These are phyloP conservation scores for Sarcodon aspratus DNA, from an alignment of 768 basidiomycete species.

Conservation along the genomic window DNA sequence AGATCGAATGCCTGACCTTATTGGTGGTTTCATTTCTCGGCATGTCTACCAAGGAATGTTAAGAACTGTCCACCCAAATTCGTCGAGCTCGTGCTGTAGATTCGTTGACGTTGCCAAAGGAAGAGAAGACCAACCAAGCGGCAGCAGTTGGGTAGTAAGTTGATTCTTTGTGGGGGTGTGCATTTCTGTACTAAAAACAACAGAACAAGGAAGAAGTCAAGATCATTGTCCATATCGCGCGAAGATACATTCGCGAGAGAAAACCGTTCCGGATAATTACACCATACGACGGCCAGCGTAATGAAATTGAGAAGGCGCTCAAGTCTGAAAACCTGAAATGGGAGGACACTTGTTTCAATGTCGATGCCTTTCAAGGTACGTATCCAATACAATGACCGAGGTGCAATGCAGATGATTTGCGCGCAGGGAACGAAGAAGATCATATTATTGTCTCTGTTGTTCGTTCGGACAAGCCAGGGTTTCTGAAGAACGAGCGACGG, in stretches of 20 bases:
- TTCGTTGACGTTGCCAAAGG: constrained; percentile 29
- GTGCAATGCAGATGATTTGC: background rate
- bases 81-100: constrained; percentile 11
- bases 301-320: constrained; percentile 13
- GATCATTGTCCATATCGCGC: constrained; percentile 12
- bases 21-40: constrained; percentile 22
- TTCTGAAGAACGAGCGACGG: constrained; percentile 15
- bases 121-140: constrained; percentile 10
- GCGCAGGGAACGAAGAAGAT: constrained; percentile 21
- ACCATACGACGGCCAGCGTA: constrained; percentile 23
- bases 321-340: constrained; percentile 12
- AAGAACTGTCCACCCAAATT: constrained; percentile 10
- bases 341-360: constrained; percentile 19
- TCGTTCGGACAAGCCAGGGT: constrained; percentile 18
- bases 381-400: background rate
- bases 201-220: constrained; percentile 19
- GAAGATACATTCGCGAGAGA: constrained; percentile 5
- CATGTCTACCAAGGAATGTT: constrained; percentile 17
- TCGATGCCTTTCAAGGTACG: constrained; percentile 25
- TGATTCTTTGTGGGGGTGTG: background rate
- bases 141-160: constrained; percentile 26
- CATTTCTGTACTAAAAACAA: background rate
- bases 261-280: constrained; percentile 20
- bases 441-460: constrained; percentile 22
- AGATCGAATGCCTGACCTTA: constrained; percentile 24